These are phyloP conservation scores for Podospora bellae-mahoneyi DNA, from an alignment of 495 filamentous ascomycete genomes.

Conservation along the genomic window DNA sequence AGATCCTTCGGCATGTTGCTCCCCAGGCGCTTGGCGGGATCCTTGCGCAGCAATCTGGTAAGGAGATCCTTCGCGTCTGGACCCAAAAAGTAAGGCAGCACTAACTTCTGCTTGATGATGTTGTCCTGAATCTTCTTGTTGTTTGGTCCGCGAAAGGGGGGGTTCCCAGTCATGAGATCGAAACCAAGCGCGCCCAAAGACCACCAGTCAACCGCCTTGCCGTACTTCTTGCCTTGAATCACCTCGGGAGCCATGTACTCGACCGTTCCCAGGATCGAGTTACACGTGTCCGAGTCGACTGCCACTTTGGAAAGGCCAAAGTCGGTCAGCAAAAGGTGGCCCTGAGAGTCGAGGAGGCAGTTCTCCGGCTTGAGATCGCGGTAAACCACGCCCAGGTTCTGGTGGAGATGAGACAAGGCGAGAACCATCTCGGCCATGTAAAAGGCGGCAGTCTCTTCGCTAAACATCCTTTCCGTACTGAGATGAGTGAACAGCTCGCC, in stretches of 20 bases:
- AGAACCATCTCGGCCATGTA: slow-evolving; percentile 98
- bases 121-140: slow-evolving; percentile 88
- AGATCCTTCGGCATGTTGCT: slow-evolving; percentile 85
- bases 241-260: slow-evolving; percentile 99
- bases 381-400: slow-evolving; percentile 88
- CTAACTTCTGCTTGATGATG: slow-evolving; percentile 85
- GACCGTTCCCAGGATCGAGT: slow-evolving; percentile 84
- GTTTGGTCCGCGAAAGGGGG: slow-evolving; percentile 87
- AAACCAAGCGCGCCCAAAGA: slow-evolving; percentile 88
- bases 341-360: slow-evolving; percentile 85
- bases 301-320: slow-evolving; percentile 95
- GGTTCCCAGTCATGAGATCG: slow-evolving; percentile 85
- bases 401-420: slow-evolving; percentile 87
- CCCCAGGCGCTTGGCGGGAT: slow-evolving; percentile 83
- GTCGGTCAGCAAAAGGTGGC: slow-evolving; percentile 91
- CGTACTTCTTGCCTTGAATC: slow-evolving; percentile 77
- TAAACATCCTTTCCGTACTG: slow-evolving; percentile 85
- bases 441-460: slow-evolving; percentile 81
- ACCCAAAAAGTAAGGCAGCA: slow-evolving; percentile 80
- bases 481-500: slow-evolving; percentile 93
- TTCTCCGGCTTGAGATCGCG: slow-evolving; percentile 98
- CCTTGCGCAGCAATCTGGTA: slow-evolving; percentile 82
- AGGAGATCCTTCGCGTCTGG: slow-evolving; percentile 91
- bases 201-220: slow-evolving; percentile 97
- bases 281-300: slow-evolving; percentile 77